A percentile compares a stretch with the other conserved stretches of the same genome.
These are phyloP conservation scores for Lactuca saligna DNA, from an alignment of 129 eudicot genomes.

Conservation along the genomic window DNA sequence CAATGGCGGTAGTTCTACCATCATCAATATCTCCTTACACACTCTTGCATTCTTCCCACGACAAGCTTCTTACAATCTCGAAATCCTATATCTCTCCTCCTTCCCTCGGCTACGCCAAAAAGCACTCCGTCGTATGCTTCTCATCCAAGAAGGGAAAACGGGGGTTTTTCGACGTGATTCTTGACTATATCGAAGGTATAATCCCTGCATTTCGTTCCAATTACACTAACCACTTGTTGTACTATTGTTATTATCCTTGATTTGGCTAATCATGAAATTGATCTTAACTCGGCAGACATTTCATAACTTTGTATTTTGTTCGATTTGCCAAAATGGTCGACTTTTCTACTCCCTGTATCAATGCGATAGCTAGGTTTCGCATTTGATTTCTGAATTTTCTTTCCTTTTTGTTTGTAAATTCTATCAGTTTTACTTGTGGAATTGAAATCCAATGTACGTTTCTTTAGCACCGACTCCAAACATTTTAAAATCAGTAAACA, in stretches of 20 bases:
- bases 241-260: neutral
- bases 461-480: too few species aligned
- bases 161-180: constrained; percentile 77
- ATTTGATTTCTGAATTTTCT: neutral
- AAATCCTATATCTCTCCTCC: constrained; percentile 5
- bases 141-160: constrained; percentile 71
- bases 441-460: neutral
- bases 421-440: neutral
- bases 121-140: constrained; percentile 43
- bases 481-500: neutral
- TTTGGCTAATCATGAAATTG: neutral
- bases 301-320: neutral
- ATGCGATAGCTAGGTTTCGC: neutral
- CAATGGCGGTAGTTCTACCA: constrained; percentile 55
- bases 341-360: neutral
- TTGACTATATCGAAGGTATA: constrained; percentile 93
- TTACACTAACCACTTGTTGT: neutral
- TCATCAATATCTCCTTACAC: constrained; percentile 43
- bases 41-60: constrained; percentile 14
- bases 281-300: neutral
- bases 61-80: neutral
- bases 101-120: constrained; percentile 6
- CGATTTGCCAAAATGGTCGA: neutral
- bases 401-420: neutral
- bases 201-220: constrained; percentile 6